These are phyloP conservation scores for Syncephalastrum monosporum DNA, from an alignment of 371 early-diverging fungal genomes.

Conservation along the genomic window DNA sequence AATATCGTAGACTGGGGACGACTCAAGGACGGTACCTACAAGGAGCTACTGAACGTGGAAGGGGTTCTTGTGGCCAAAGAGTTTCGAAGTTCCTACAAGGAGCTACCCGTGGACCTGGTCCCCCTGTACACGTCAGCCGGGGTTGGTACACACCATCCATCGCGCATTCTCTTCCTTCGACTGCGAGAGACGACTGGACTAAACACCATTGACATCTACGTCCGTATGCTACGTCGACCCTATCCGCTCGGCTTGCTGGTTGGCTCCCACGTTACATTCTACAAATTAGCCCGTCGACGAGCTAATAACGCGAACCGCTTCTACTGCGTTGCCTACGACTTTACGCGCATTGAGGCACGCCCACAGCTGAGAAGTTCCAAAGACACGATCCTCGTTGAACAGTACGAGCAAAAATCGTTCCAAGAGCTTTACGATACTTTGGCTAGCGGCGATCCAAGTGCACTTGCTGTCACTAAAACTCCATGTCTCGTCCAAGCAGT, in stretches of 20 bases:
- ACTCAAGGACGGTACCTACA: no score
- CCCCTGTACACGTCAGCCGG: background rate
- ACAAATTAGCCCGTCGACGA: conserved; percentile 17
- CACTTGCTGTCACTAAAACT: no score
- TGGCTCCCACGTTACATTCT: conserved; percentile 23
- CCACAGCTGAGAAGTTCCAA: no score
- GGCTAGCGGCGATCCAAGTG: no score
- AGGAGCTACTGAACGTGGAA: conserved; percentile 12
- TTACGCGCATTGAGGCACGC: no score
- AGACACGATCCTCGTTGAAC: no score
- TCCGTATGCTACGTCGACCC: conserved; percentile 11
- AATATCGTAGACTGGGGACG: no score
- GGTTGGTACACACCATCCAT: conserved; percentile 25
- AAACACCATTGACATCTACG: conserved; percentile 27
- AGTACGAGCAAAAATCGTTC: no score
- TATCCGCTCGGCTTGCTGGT: conserved; percentile 31
- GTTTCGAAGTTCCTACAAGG: conserved; percentile 8
- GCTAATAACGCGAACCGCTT: background rate
- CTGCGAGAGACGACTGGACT: conserved; percentile 26
- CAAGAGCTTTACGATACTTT: no score
- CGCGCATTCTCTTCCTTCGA: conserved; percentile 23
- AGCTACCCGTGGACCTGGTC: background rate
- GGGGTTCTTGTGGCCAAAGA: conserved; percentile 25
- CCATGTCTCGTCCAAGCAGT: no score
- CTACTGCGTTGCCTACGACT: conserved; percentile 2